A percentile compares a stretch with the other conserved stretches of the same genome.
Evolutionary conservation across 2,329 filamentous ascomycete species (phyloP).

Genomic region (Fusarium humuli): DNA sequence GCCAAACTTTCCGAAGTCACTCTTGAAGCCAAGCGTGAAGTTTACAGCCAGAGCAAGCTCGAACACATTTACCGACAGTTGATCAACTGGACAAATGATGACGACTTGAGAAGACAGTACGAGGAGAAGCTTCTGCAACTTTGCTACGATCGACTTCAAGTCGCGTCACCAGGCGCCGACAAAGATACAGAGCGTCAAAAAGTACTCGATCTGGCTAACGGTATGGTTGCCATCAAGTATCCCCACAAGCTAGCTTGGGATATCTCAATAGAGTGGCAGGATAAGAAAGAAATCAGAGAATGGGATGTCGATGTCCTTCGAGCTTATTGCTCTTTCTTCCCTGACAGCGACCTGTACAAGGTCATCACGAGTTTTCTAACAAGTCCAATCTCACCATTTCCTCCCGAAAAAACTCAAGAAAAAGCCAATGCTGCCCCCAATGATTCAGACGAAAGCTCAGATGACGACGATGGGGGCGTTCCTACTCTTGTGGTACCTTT

Average conservation of each 20-base stretch:
- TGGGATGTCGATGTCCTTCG: slow-evolving; percentile 83
- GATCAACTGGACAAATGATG: slow-evolving; percentile 91
- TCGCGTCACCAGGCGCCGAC: slow-evolving; percentile 70
- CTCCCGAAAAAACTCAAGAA: slow-evolving; percentile 52
- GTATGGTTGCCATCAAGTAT: slow-evolving; percentile 97
- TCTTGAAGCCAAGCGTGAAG: slow-evolving; percentile 86
- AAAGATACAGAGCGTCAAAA: slow-evolving; percentile 79
- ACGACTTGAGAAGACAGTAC: slow-evolving; percentile 83
- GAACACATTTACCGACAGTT: slow-evolving; percentile 83
- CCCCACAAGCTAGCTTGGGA: slow-evolving; percentile 92
- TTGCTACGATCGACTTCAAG: slow-evolving; percentile 80
- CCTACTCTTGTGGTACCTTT: slow-evolving; percentile 68
- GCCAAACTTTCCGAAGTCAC: slow-evolving; percentile 87
- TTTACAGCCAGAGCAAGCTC: slow-evolving; percentile 80
- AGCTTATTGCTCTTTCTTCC: slow-evolving; percentile 86
- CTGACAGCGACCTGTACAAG: slow-evolving; percentile 83
- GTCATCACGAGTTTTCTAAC: slow-evolving; percentile 85
- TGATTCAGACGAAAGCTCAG: slow-evolving; percentile 66
- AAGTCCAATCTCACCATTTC: slow-evolving; percentile 87
- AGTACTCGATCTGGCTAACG: slow-evolving; percentile 81
- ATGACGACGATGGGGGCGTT: slow-evolving; percentile 68
- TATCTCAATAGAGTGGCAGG: slow-evolving; percentile 89
- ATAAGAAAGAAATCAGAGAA: slow-evolving; percentile 77
- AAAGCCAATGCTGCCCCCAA: slow-evolving; percentile 44
- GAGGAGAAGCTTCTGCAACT: slow-evolving; percentile 91